phyloP scores from a whole-genome alignment of 306 rosid species.

The Macrotyloma uniflorum region DNA sequence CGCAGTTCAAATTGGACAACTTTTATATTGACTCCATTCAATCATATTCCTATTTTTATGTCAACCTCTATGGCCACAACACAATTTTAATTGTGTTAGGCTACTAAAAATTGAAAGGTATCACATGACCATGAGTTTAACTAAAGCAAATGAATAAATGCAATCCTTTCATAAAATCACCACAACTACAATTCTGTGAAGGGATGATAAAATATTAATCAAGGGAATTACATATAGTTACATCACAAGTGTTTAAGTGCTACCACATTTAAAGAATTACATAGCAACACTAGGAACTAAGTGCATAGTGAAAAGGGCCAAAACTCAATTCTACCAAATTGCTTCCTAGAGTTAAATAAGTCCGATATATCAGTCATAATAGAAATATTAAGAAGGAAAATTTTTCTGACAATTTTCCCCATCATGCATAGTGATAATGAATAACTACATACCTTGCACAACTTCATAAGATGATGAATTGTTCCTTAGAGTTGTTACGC shows the following conservation, averaged over 20 bases:
- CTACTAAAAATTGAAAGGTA: too few relatives aligned
- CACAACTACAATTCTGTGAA: too few relatives aligned
- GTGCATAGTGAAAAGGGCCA: constrained; percentile 10
- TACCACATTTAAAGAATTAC: too few relatives aligned
- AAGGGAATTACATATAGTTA: too few relatives aligned
- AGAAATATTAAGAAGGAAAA: background rate
- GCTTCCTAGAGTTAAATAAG: constrained; percentile 1
- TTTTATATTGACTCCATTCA: background rate
- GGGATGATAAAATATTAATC: too few relatives aligned
- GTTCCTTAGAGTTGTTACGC: constrained; percentile 83
- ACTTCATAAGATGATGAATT: constrained; percentile 85
- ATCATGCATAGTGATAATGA: constrained; percentile 11
- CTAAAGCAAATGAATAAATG: background rate
- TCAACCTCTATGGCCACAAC: constrained; percentile 3
- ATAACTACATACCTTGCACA: constrained; percentile 73
- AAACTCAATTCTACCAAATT: background rate
- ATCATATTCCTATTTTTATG: background rate
- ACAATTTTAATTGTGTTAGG: background rate
- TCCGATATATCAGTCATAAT: constrained; percentile 3
- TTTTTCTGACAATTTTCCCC: background rate
- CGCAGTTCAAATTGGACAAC: background rate
- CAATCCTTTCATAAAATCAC: background rate
- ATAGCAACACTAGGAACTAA: constrained; percentile 1
- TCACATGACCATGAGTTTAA: too few relatives aligned
- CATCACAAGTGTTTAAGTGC: too few relatives aligned